Base-by-base conservation (phyloP, 2,329 filamentous ascomycete species). In the Calonectria montana region DNA sequence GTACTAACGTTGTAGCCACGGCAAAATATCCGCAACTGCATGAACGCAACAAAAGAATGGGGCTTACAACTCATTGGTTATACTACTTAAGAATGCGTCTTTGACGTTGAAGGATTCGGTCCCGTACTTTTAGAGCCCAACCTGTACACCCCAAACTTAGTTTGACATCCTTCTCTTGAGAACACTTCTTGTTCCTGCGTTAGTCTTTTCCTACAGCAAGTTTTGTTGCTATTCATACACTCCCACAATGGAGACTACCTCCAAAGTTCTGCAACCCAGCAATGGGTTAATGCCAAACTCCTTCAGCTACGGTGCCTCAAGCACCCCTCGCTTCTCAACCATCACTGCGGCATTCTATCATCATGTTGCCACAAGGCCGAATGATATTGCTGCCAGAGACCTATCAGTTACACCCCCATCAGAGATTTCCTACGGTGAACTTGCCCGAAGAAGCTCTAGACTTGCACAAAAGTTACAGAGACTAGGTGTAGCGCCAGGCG, bases 381-480 rank as follows among this genome's bases (percentile, higher is more conserved):
- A 82, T 39, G 78, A 75, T 63, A 79, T 81, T 12, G 87, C 86
- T 35, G 82, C 85, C 61, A 81, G 83, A 63, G 78, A 83, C 75
- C 70, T 84, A 18, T 82, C 83, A 25, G 61, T 66, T 35, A 71
- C 71, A 12, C 75, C 74, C 2, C 71, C 79, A 12, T 76, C 75
- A n/a, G 79, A 81, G 63, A 81, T 88, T 69, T 87, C 85, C 25
- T 89, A 89, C 75, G 77, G 77, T 1, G 84, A 87, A 65, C 83
- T 89, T 57, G 85, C 86, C 47, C 76, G 74, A 6, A 69, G 74
- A 41, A 78, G 74, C 45, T 65, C 63, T 77, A 81, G 41, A 81
- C 80, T 89, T 12, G 84, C 86, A 39, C 80, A 81, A 61, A 77
- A 82, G 45, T 80, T 89, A 5, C 81, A 70, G 45, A 70, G 37